These are phyloP conservation scores for Ciborinia camelliae DNA, from an alignment of 2,329 filamentous ascomycete genomes.

Conservation along the genomic window DNA sequence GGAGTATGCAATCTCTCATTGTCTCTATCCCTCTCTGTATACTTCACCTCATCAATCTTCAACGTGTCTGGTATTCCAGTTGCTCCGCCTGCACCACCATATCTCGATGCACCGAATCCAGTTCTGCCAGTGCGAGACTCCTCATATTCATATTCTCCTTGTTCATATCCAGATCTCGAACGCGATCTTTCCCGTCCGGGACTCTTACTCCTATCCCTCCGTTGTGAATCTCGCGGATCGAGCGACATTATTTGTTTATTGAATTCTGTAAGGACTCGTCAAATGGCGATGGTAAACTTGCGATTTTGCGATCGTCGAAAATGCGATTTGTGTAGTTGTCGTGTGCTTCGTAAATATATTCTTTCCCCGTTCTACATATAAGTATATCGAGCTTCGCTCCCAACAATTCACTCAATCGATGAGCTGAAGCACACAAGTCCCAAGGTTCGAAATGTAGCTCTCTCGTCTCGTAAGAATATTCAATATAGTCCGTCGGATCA, in stretches of 20 bases:
- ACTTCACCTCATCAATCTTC: constrained; percentile 13
- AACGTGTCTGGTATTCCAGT: constrained; percentile 21
- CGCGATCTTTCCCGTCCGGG: constrained; percentile 33
- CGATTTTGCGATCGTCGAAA: not conserved
- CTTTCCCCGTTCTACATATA: not conserved
- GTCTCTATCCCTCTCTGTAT: constrained; percentile 9
- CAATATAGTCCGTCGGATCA: too few species aligned
- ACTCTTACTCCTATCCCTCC: constrained; percentile 32
- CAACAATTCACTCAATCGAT: not conserved
- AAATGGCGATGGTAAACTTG: not conserved
- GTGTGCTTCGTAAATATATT: not conserved
- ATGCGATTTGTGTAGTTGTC: not conserved
- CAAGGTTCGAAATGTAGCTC: not conserved
- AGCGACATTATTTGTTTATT: constrained; percentile 30
- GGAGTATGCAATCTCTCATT: constrained; percentile 8
- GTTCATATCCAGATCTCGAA: constrained; percentile 23
- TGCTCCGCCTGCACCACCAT: constrained; percentile 10
- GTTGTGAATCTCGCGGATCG: constrained; percentile 33
- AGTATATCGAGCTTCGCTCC: not conserved
- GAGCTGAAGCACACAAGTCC: not conserved
- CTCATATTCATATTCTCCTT: constrained; percentile 20
- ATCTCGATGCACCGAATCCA: not conserved
- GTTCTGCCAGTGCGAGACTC: constrained; percentile 3
- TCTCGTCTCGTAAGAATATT: not conserved
- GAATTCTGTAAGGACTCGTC: not conserved